Evolutionary conservation across 2,329 filamentous ascomycete species (phyloP), one percentile per base, ranked within the genome.

Genomic region (Hymenoscyphus fraxineus): DNA sequence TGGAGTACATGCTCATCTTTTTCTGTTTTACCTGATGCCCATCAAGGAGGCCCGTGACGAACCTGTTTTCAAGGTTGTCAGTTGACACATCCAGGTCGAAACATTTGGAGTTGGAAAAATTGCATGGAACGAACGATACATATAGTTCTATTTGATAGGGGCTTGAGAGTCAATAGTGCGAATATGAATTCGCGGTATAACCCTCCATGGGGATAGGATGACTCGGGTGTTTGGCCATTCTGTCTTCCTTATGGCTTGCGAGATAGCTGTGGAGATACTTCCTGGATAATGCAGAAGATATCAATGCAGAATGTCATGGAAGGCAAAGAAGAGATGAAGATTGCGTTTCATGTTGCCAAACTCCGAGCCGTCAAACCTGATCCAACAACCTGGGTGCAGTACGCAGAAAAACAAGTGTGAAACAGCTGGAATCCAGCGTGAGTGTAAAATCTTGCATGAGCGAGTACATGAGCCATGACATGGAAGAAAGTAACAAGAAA

Each of bases 1-100:
- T 81, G 54, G 84, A 82, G 76, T 90, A 89, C 90, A 93, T 92
- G 77, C 83, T 88, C 79, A 83, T 83, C 79, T 86, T 91, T 76
- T 80, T 83, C 15, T 80, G 83, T 74, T 85, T 87, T 77, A 87
- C 84, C 76, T 89, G 88, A 71, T 89, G 87, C 58, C 88, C 85
- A 75, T 95, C 91, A 58, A 92, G 81, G 64, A 94, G 84, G 51
- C 91, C 91, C 0, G 91, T 95, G 27, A 94, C 89, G 75, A 95
- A 95, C 67, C 88, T 90, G 40, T 54, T 54, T 27, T 27, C 22
- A 35, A 54, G 47, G 19, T 54, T n/a, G 47, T 54, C 22, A 54
- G 47, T 54, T 54, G 47, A 54, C 47, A 54, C 19, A 54, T 27
- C 47, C 47, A 9, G 22, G 19, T 54, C 22, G 19, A 54, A 27